phyloP scores from a whole-genome alignment of 2,329 filamentous ascomycete genomes.

The Aspergillus costaricaensis region DNA sequence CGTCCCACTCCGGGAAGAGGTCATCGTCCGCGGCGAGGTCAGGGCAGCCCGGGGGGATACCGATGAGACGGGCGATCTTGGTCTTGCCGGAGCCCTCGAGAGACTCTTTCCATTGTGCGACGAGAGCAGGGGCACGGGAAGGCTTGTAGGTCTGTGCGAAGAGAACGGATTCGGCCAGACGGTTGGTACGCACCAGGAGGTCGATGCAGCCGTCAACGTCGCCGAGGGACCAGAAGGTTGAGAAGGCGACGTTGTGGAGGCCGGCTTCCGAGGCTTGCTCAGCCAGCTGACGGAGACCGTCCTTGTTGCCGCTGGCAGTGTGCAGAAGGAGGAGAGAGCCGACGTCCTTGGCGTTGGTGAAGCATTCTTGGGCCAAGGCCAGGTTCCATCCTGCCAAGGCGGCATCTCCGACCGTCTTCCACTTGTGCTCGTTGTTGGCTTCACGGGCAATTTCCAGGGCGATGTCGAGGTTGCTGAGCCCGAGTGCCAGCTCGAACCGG shows the following conservation, averaged over 20 bases:
- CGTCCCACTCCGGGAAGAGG: conserved; percentile 94
- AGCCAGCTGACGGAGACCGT: conserved; percentile 72
- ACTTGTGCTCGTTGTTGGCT: conserved; percentile 91
- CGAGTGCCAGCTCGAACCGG: conserved; percentile 88
- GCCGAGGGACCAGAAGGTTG: conserved; percentile 81
- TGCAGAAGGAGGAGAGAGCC: conserved; percentile 86
- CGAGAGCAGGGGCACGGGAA: conserved; percentile 67
- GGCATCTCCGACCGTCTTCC: conserved; percentile 95
- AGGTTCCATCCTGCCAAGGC: conserved; percentile 87
- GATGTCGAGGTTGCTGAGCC: conserved; percentile 78
- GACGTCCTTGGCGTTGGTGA: conserved; percentile 84
- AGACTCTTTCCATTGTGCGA: conserved; percentile 76
- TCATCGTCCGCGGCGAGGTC: conserved; percentile 64
- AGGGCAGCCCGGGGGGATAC: conserved; percentile 72
- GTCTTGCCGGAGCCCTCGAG: conserved; percentile 83
- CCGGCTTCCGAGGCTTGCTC: conserved; percentile 73
- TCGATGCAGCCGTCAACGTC: conserved; percentile 81
- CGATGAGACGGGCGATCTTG: conserved; percentile 80
- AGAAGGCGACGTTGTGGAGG: conserved; percentile 91
- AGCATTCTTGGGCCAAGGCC: conserved; percentile 86
- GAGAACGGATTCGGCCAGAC: conserved; percentile 81
- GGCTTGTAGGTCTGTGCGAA: conserved; percentile 97
- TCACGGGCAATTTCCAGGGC: conserved; percentile 80
- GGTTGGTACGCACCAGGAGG: conserved; percentile 74
- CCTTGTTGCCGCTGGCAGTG: conserved; percentile 77